phyloP scores from a whole-genome alignment of 164 flowering plant species.

The Piper betle region DNA sequence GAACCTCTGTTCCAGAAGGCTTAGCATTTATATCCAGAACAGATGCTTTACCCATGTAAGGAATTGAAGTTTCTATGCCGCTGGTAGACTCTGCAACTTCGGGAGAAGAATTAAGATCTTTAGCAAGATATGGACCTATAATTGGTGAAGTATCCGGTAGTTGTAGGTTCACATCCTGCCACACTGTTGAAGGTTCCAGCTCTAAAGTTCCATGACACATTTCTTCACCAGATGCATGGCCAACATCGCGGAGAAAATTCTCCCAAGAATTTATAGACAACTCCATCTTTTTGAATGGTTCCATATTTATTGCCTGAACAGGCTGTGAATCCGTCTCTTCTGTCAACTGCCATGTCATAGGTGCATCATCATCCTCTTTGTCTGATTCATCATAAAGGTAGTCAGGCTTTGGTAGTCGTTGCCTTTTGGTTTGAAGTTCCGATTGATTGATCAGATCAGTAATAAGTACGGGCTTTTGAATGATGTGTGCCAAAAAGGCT shows the following conservation, averaged over 20 bases:
- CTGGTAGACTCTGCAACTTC: conserved; percentile 23
- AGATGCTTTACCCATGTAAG: conserved; percentile 21
- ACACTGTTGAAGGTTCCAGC: conserved; percentile 24
- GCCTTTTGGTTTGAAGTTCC: conserved; percentile 33
- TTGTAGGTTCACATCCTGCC: conserved; percentile 17
- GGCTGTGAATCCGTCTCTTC: conserved; percentile 17
- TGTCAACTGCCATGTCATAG: conserved; percentile 10
- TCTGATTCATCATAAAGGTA: conserved; percentile 18
- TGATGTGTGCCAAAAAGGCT: conserved; percentile 21
- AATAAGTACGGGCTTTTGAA: conserved; percentile 32
- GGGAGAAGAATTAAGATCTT: conserved; percentile 29
- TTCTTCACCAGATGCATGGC: conserved; percentile 25
- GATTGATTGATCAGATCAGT: conserved; percentile 24
- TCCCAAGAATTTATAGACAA: conserved; percentile 43
- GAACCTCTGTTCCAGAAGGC: conserved; percentile 21
- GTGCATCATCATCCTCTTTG: conserved; percentile 8
- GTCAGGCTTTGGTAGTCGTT: conserved; percentile 30
- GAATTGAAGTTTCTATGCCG: conserved; percentile 23
- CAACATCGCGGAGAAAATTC: conserved; percentile 24
- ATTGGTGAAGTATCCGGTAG: conserved; percentile 14
- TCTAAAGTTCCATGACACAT: conserved; percentile 8
- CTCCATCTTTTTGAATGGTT: conserved; percentile 40
- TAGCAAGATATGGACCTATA: conserved; percentile 21
- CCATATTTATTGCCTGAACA: conserved; percentile 13
- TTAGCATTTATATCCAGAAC: conserved; percentile 35